Conservation (phyloP, 108 stramenopile species). For the Nannochloropsis gaditana region DNA sequence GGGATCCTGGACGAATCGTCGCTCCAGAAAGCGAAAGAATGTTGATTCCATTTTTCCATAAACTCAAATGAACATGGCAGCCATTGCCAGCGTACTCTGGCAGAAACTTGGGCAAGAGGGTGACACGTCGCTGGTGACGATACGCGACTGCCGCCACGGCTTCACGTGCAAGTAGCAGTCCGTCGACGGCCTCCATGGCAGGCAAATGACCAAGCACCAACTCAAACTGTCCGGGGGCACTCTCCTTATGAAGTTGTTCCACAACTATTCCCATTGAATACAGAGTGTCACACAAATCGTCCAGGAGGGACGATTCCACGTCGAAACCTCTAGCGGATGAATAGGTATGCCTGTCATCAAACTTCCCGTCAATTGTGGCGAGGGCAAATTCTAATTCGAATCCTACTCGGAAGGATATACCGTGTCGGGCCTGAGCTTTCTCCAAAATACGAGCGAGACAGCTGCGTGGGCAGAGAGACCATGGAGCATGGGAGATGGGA, state of each 20-base stretch:
- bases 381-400: constrained; percentile 17
- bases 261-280: background rate
- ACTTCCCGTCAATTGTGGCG: background rate
- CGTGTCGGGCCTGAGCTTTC: background rate
- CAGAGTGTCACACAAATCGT: background rate
- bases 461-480: background rate
- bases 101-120: background rate
- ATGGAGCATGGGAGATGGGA: background rate
- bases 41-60: background rate
- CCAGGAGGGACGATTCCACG: background rate
- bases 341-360: background rate
- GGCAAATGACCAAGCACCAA: background rate
- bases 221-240: background rate
- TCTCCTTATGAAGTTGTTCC: background rate
- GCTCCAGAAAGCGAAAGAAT: background rate
- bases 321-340: background rate
- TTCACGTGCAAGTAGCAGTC: background rate
- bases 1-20: background rate
- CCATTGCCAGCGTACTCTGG: constrained; percentile 4
- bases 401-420: background rate
- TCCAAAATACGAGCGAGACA: constrained; percentile 9
- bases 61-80: constrained; percentile 1
- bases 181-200: background rate
- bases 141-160: background rate
- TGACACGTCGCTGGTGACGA: background rate